A percentile compares a stretch with the other conserved stretches of the same genome.
Conservation (phyloP, 192 early-diverging fungal species). For the Coemansia erecta region DNA sequence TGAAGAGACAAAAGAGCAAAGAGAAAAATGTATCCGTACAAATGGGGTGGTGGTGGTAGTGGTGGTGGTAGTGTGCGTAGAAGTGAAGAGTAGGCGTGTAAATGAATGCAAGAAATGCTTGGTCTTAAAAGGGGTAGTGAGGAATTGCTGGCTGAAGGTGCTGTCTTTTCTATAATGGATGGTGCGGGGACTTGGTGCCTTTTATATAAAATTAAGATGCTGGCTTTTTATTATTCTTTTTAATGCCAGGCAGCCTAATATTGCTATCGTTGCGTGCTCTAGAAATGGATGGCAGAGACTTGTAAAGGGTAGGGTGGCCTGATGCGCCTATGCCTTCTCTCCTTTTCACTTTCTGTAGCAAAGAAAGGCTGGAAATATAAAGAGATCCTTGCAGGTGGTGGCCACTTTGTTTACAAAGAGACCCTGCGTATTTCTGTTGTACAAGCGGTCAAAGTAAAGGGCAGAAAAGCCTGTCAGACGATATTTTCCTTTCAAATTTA, state of each 20-base stretch:
- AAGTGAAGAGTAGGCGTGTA: not conserved
- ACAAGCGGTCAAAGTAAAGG: not conserved
- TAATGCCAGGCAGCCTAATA: no score
- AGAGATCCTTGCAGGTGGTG: no score
- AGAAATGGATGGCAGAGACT: not conserved
- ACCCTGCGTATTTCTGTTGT: no score
- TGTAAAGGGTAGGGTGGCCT: no score
- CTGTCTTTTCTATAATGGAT: slow-evolving; percentile 3
- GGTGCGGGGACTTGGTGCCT: not conserved
- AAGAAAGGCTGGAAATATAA: no score
- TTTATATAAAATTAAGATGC: slow-evolving; percentile 7
- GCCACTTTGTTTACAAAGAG: no score
- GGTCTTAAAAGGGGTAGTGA: not conserved
- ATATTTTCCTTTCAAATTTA: not conserved
- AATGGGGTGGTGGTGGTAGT: not conserved
- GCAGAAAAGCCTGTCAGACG: not conserved
- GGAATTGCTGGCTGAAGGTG: not conserved
- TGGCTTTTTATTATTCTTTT: no score
- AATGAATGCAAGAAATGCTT: not conserved
- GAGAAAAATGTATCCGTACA: slow-evolving; percentile 1
- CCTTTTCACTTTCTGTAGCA: no score
- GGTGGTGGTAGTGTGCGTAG: not conserved
- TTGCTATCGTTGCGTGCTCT: not conserved
- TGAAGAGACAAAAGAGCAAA: not conserved
- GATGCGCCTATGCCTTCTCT: no score